A percentile compares a stretch with the other conserved stretches of the same genome.
Evolutionary conservation across 352 stramenopile genomes (phyloP).

Genomic region (Globisporangium cylindrosporum): DNA sequence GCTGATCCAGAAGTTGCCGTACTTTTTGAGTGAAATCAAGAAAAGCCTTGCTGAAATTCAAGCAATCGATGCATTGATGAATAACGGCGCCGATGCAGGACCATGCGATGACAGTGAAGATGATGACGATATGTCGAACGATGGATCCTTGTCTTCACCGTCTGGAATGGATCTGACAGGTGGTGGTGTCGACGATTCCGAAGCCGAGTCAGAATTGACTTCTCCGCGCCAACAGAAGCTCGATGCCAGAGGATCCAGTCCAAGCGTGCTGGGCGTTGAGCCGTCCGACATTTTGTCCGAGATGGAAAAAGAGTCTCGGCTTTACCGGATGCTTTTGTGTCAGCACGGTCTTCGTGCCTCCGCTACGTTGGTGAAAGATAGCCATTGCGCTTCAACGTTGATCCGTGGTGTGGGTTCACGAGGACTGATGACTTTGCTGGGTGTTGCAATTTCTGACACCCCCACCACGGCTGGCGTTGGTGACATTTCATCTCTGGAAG

Average conservation of each 20-base stretch:
- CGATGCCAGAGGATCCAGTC: background rate
- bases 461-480: constrained; percentile 60
- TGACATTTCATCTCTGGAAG: constrained; percentile 73
- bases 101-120: constrained; percentile 69
- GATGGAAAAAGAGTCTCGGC: constrained; percentile 74
- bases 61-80: constrained; percentile 37
- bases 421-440: constrained; percentile 64
- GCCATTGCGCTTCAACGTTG: constrained; percentile 59
- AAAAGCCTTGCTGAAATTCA: constrained; percentile 65
- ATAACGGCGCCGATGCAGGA: constrained; percentile 27
- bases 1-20: constrained; percentile 68
- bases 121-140: constrained; percentile 85
- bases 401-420: constrained; percentile 50
- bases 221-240: constrained; percentile 27
- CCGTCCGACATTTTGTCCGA: constrained; percentile 54
- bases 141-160: constrained; percentile 65
- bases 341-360: constrained; percentile 74
- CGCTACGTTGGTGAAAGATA: constrained; percentile 68
- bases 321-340: constrained; percentile 74
- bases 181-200: constrained; percentile 51
- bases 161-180: constrained; percentile 56
- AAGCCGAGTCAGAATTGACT: constrained; percentile 47
- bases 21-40: constrained; percentile 77
- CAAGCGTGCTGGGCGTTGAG: constrained; percentile 25
- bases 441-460: constrained; percentile 69